These are phyloP conservation scores for Ricinus communis DNA, from an alignment of 345 rosid species.

Conservation along the genomic window DNA sequence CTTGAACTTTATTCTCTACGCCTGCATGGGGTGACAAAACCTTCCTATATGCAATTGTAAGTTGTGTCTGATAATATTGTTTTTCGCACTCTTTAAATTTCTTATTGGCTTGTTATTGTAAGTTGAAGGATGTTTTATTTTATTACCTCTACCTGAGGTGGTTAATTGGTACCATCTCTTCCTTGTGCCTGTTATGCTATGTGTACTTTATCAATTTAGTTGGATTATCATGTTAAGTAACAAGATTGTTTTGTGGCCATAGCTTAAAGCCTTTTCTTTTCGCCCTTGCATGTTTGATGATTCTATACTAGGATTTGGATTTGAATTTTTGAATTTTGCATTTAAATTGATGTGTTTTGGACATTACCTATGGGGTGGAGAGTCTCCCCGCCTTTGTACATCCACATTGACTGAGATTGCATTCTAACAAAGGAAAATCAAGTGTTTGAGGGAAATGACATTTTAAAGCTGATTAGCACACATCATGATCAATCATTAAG, in stretches of 20 bases:
- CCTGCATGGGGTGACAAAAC: neutral
- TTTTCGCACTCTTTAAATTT: neutral
- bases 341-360: no score
- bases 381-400: no score
- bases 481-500: no score
- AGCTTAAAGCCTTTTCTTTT: neutral
- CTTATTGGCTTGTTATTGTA: neutral
- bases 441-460: no score
- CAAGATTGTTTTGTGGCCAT: neutral
- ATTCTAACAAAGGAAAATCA: no score
- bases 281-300: neutral
- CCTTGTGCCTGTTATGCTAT: neutral
- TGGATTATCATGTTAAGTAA: neutral
- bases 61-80: neutral
- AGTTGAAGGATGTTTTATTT: neutral
- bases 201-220: neutral
- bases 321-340: neutral
- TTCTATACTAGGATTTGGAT: neutral
- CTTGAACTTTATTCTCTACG: conserved; percentile 14
- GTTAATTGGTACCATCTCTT: neutral
- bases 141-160: neutral
- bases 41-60: neutral
- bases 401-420: no score
- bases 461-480: no score
- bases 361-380: no score